These are phyloP conservation scores for Nicotiana rustica DNA, from an alignment of 305 asterid genomes.

Conservation along the genomic window DNA sequence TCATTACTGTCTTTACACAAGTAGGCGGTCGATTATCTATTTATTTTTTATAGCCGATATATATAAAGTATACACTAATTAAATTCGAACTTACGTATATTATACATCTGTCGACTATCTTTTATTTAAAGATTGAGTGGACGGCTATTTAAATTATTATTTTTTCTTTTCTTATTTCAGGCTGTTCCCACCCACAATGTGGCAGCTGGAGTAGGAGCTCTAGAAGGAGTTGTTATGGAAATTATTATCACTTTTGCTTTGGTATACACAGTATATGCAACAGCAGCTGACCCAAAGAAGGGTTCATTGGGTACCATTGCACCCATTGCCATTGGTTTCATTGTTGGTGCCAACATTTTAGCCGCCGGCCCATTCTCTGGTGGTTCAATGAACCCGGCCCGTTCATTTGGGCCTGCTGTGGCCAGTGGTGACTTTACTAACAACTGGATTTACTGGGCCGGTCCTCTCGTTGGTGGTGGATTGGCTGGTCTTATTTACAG, in stretches of 20 bases:
- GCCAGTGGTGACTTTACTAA: constrained; percentile 30
- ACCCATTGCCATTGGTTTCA: constrained; percentile 42
- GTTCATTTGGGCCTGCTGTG: constrained; percentile 40
- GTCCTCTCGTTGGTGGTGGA: constrained; percentile 38
- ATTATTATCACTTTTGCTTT: constrained; percentile 37
- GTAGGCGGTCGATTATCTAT: too few relatives aligned
- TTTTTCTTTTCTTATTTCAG: background rate
- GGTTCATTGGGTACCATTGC: constrained; percentile 42
- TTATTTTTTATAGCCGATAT: too few relatives aligned
- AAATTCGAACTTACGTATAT: too few relatives aligned
- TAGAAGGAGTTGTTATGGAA: constrained; percentile 42
- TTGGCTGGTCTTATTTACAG: constrained; percentile 39
- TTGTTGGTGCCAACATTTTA: constrained; percentile 42
- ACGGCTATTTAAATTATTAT: too few relatives aligned
- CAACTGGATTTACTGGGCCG: constrained; percentile 41
- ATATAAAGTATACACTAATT: too few relatives aligned
- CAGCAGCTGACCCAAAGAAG: constrained; percentile 42
- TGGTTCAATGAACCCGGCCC: constrained; percentile 42
- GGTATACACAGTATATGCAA: constrained; percentile 38
- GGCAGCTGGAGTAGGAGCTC: constrained; percentile 33
- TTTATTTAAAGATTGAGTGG: too few relatives aligned
- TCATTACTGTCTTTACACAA: background rate
- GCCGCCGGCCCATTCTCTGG: constrained; percentile 43
- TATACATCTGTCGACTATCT: too few relatives aligned
- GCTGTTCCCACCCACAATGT: constrained; percentile 37